Percentiles rank a stretch among this genome's conserved stretches.
Evolutionary conservation across 2,329 filamentous ascomycete species (phyloP).

Genomic region (Paraphaeosphaeria sporulosa): DNA sequence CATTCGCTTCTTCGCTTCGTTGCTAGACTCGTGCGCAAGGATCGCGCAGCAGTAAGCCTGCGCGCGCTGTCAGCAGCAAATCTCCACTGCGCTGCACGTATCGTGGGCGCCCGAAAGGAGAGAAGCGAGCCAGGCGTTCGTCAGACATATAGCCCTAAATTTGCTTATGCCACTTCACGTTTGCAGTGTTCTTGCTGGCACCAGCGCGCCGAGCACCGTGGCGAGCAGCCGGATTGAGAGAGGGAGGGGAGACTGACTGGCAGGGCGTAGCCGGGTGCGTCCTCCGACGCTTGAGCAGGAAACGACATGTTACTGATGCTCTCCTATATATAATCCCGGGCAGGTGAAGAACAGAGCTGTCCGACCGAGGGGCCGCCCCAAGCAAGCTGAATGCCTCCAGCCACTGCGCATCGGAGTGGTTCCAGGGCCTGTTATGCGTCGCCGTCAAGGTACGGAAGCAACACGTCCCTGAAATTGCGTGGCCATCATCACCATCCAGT

Average conservation of each 20-base stretch:
- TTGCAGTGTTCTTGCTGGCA: slow-evolving; percentile 14
- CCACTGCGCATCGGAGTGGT: slow-evolving; percentile 30
- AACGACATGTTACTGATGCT: slow-evolving; percentile 13
- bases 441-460: slow-evolving; percentile 33
- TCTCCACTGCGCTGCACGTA: slow-evolving; percentile 35
- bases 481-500: slow-evolving; percentile 32
- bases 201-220: slow-evolving; percentile 1
- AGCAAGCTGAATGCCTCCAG: slow-evolving; percentile 36
- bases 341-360: slow-evolving; percentile 23
- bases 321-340: slow-evolving; percentile 32
- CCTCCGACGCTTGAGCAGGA: background rate
- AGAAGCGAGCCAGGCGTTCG: slow-evolving; percentile 37
- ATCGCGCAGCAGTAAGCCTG: slow-evolving; percentile 42
- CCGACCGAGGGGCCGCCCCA: slow-evolving; percentile 37
- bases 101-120: slow-evolving; percentile 41
- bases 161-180: slow-evolving; percentile 11
- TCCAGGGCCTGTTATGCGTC: slow-evolving; percentile 31
- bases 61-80: slow-evolving; percentile 46
- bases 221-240: background rate
- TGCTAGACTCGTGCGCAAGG: slow-evolving; percentile 40
- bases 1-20: slow-evolving; percentile 44
- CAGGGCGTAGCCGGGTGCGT: slow-evolving; percentile 10
- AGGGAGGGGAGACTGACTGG: slow-evolving; percentile 6
- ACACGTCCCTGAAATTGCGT: slow-evolving; percentile 30
- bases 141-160: slow-evolving; percentile 21